Base-by-base conservation (phyloP, 2,329 filamentous ascomycete genomes). In the Colletotrichum gigasporum region DNA sequence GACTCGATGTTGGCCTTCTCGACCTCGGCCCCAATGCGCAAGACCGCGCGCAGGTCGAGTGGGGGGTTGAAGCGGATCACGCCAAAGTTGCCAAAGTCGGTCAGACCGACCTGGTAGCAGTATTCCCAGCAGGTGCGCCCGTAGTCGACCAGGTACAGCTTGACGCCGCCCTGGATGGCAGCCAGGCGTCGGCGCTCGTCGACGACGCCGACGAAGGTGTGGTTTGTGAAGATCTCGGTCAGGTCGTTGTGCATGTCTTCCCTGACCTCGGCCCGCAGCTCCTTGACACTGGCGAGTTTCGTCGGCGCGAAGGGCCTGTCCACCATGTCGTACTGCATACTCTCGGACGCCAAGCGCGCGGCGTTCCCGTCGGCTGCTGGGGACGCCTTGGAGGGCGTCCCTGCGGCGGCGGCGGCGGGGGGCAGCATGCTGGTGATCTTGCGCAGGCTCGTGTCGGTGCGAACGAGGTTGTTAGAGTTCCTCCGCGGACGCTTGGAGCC, bases 341-440 rank as follows among this genome's bases (percentile, higher is more conserved):
- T 83, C 55, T 90, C 84, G 4, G 73, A 75, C 6, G 69, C 65
- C 10, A 75, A 69, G n/a, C n/a, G n/a, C 53, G 76, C 57, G 18
- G 76, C 71, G 57, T 82, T 82, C 7, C 76, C 81, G 26, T 70
- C 70, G 12, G 41, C 26, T 2, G 41, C 67, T 57, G 10, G n/a
- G 2, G 63, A 51, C 2, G 53, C 30, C 30, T 47, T 47, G 26
- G 52, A 66, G 6, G 52, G 50, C 7, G 48, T 63, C 6, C 77
- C 76, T 35, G 80, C 71, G 20, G 73, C 68, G 52, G 82, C 79
- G 16, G 89, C 85, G n/a, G 82, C 79, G 16, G 89, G 85, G n/a
- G 88, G 85, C 30, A 99, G 87, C 95, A 99, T 98, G 65, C 92
- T 94, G 0, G 96, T 99, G 67, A 99, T 99, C 76, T 99, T 99